These are phyloP conservation scores for Truncatella angustata DNA, from an alignment of 2,329 filamentous ascomycete genomes.

Conservation along the genomic window DNA sequence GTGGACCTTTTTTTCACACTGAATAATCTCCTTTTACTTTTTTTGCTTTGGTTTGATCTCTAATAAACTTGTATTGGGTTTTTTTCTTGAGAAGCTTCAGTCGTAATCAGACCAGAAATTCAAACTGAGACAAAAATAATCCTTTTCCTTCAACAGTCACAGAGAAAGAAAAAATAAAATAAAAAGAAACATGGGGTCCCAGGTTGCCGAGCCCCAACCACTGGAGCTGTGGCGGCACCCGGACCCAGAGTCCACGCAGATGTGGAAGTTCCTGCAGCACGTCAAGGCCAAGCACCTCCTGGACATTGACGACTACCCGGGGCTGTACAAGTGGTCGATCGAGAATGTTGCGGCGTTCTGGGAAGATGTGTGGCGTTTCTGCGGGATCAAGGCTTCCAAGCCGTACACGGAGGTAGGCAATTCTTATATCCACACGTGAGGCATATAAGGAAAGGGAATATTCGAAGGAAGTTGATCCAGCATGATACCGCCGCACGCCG, in stretches of 20 bases:
- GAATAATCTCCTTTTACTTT: not conserved
- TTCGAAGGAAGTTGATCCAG: too few species aligned
- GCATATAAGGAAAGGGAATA: too few species aligned
- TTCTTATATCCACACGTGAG: not conserved
- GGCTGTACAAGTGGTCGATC: constrained; percentile 84
- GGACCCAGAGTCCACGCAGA: constrained; percentile 63
- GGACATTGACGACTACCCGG: constrained; percentile 63
- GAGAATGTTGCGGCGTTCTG: constrained; percentile 75
- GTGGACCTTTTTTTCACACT: not conserved
- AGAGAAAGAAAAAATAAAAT: not conserved
- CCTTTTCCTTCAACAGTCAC: too few species aligned
- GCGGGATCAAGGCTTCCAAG: constrained; percentile 68
- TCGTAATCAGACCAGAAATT: too few species aligned
- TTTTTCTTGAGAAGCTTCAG: not conserved
- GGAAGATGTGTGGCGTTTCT: constrained; percentile 82
- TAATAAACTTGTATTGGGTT: not conserved
- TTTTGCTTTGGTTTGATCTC: not conserved
- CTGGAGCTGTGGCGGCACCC: constrained; percentile 70
- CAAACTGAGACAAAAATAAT: not conserved
- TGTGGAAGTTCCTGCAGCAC: constrained; percentile 68
- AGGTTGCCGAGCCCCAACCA: constrained; percentile 18
- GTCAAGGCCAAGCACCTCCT: constrained; percentile 68
- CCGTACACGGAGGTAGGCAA: constrained; percentile 57
- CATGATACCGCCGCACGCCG: too few species aligned
- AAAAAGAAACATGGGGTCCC: constrained; percentile 19